Conservation (phyloP, 805 yeast species). For the Pichia nakasei region DNA sequence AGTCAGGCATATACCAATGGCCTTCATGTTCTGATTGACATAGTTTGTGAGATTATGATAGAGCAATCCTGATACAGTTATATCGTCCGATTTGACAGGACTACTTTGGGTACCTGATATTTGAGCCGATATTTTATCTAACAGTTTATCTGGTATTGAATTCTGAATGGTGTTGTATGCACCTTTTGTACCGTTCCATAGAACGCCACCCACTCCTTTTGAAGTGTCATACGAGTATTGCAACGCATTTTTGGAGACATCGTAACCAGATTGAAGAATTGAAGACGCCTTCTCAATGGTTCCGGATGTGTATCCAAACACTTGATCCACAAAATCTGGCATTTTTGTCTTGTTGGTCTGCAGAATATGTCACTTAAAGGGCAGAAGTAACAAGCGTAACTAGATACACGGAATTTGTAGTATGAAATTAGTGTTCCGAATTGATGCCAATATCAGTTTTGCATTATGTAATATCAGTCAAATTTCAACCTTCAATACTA, state of each 20-base stretch:
- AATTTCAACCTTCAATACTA: no score
- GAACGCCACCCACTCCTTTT: slow-evolving; percentile 1
- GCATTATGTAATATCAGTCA: neutral
- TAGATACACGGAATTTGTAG: no score
- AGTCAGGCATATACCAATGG: slow-evolving; percentile 8
- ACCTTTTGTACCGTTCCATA: neutral
- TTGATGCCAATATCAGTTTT: no score
- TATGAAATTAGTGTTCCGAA: no score
- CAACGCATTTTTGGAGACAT: slow-evolving; percentile 3
- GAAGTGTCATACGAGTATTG: slow-evolving; percentile 6
- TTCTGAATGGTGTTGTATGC: slow-evolving; percentile 1
- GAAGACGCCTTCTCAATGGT: slow-evolving; percentile 2
- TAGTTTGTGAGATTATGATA: neutral
- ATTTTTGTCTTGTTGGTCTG: no score
- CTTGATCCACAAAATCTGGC: slow-evolving; percentile 17
- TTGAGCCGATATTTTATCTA: neutral
- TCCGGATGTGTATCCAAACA: slow-evolving; percentile 8
- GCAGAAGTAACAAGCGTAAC: no score
- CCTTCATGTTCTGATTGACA: neutral
- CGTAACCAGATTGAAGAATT: slow-evolving; percentile 1
- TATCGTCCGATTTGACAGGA: neutral
- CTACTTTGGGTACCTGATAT: neutral
- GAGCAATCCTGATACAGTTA: neutral
- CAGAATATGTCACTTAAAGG: no score
- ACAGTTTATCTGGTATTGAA: neutral